Conservation (phyloP, 2,329 filamentous ascomycete species). For the Penicillium sp. region DNA sequence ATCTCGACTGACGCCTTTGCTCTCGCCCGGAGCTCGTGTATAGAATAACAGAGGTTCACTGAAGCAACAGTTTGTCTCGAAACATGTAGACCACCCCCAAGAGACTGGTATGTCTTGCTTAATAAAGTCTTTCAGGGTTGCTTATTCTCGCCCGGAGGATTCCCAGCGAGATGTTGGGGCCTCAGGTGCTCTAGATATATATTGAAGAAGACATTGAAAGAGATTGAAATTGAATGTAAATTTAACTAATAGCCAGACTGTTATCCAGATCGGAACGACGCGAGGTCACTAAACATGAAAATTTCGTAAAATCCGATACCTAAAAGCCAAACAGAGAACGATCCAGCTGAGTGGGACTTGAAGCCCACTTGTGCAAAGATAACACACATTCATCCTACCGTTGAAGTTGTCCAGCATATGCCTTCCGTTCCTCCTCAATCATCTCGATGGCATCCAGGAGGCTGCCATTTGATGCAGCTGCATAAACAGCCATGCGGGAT, state of each 20-base stretch:
- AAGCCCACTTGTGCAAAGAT: background rate
- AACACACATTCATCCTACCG: constrained; percentile 2
- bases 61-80: background rate
- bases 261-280: background rate
- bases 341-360: background rate
- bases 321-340: background rate
- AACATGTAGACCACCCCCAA: background rate
- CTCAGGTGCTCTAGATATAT: background rate
- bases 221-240: background rate
- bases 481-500: constrained; percentile 44
- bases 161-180: no score
- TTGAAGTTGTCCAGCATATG: constrained; percentile 32
- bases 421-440: constrained; percentile 50
- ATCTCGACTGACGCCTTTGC: background rate
- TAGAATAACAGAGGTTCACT: background rate
- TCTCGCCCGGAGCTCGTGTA: background rate
- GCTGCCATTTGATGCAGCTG: constrained; percentile 43
- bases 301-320: background rate
- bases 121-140: no score
- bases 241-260: background rate
- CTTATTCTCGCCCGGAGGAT: no score
- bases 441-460: constrained; percentile 49
- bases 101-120: no score
- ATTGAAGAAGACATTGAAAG: background rate
- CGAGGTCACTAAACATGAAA: background rate